These are phyloP conservation scores for Fusarium sp. DNA, from an alignment of 2,329 filamentous ascomycete genomes.

Conservation along the genomic window DNA sequence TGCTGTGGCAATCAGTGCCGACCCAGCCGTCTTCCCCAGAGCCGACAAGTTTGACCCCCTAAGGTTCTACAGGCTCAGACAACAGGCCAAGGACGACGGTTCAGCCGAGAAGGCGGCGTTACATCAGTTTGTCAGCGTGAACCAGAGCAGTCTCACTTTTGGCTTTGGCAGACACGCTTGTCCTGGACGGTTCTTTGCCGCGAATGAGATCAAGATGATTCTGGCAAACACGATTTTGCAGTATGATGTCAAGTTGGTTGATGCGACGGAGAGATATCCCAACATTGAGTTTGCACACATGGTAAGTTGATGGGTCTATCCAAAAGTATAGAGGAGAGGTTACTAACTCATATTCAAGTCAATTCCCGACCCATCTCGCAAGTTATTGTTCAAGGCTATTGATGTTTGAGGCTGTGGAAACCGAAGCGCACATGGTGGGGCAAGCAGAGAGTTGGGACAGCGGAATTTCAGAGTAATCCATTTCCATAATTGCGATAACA, in stretches of 20 bases:
- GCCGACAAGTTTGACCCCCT: slow-evolving; percentile 55
- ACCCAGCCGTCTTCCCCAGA: slow-evolving; percentile 50
- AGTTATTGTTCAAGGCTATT: not conserved
- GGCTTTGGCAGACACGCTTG: slow-evolving; percentile 55
- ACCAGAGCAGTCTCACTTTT: slow-evolving; percentile 52
- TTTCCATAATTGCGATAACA: not conserved
- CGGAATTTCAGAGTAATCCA: not conserved
- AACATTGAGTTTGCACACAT: slow-evolving; percentile 25
- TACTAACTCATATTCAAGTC: not conserved
- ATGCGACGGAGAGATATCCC: slow-evolving; percentile 11
- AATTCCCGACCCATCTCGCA: slow-evolving; percentile 1
- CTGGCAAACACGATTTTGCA: slow-evolving; percentile 54
- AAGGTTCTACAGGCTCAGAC: slow-evolving; percentile 57
- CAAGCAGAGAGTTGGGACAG: not conserved
- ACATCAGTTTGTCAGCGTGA: slow-evolving; percentile 57
- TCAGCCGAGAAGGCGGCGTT: slow-evolving; percentile 34
- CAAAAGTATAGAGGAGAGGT: not conserved
- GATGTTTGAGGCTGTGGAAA: not conserved
- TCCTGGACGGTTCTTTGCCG: slow-evolving; percentile 59
- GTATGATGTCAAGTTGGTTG: slow-evolving; percentile 50
- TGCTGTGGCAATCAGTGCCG: slow-evolving; percentile 49
- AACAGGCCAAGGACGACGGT: slow-evolving; percentile 28
- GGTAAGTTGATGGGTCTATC: not conserved
- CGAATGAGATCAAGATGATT: slow-evolving; percentile 59
- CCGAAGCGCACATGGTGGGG: not conserved